Base-by-base conservation (phyloP, 441 rosid species). In the Breynia disticha region DNA sequence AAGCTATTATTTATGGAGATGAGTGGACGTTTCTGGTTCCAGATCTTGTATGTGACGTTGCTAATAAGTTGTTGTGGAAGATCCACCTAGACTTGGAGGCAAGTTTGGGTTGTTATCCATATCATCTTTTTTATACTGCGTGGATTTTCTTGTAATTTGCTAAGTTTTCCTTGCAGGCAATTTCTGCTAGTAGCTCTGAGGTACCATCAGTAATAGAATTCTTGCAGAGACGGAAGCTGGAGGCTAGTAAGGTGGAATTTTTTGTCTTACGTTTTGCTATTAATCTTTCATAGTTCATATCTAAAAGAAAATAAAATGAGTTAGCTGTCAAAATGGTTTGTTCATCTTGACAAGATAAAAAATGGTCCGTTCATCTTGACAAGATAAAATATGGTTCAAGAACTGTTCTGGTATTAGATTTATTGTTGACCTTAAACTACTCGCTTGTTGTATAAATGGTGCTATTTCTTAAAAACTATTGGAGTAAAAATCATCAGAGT, bases 151-250 rank as follows among this genome's bases (percentile, higher is more conserved):
- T 19, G 21, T 48, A 24, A 59, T 66, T 45, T 21, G 21, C 42
- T 65, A 45, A 51, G 42, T 66, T 53, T 48, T 52, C 49, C 53
- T 57, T 72, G 76, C 77, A 89, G 99, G 95, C 96, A 51, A 85
- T 94, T 73, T 79, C 95, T 59, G 83, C 96, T 46, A 87, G 97
- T 74, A 83, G 83, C 81, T 94, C 99, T 37, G 97, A 94, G 63
- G 90, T 80, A 64, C 83, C 95, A 38, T 80, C 79, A 39, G 82
- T 87, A 37, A 76, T 94, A 52, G 97, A 87, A 55, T 90, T 89
- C 76, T 72, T 94, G 71, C 99, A 94, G 67, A 74, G 95, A 45
- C 73, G 97, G 72, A 94, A 87, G 72, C 54, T 87, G 81, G 97
- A 89, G 72, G 89, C 96, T 43, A 68, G 68, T 72, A 87, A 94